Evolutionary conservation across 108 stramenopile species (phyloP).

Genomic region (Nannochloropsis gaditana): DNA sequence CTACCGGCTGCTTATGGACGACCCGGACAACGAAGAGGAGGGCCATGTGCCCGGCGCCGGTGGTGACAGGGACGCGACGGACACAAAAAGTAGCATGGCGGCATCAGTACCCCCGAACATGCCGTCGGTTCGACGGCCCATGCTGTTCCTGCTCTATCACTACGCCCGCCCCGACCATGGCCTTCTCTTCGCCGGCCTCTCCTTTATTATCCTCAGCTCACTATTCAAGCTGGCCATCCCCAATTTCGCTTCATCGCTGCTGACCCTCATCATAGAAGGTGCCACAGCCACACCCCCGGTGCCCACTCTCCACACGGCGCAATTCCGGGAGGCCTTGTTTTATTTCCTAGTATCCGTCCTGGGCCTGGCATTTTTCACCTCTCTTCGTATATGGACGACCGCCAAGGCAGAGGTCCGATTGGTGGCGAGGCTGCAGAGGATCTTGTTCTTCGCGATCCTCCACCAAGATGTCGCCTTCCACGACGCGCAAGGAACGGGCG

Average conservation of each 20-base stretch:
- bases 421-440: slow-evolving; percentile 18
- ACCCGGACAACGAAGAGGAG: background rate
- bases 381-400: slow-evolving; percentile 20
- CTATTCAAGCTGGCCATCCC: background rate
- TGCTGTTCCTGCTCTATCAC: background rate
- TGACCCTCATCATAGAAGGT: background rate
- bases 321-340: background rate
- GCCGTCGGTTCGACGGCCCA: background rate
- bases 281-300: background rate
- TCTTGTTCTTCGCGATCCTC: slow-evolving; percentile 20
- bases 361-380: slow-evolving; percentile 1
- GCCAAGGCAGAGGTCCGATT: slow-evolving; percentile 28
- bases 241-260: slow-evolving; percentile 17
- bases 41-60: background rate
- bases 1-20: background rate
- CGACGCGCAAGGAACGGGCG: slow-evolving; percentile 25
- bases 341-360: background rate
- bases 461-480: slow-evolving; percentile 22
- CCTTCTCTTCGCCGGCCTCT: slow-evolving; percentile 6
- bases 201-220: background rate
- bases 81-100: background rate
- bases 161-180: background rate
- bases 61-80: background rate
- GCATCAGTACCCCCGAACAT: background rate
- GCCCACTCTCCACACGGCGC: background rate